Evolutionary conservation across 2,329 filamentous ascomycete genomes (phyloP).

Genomic region (Alternaria novae-zelandiae): DNA sequence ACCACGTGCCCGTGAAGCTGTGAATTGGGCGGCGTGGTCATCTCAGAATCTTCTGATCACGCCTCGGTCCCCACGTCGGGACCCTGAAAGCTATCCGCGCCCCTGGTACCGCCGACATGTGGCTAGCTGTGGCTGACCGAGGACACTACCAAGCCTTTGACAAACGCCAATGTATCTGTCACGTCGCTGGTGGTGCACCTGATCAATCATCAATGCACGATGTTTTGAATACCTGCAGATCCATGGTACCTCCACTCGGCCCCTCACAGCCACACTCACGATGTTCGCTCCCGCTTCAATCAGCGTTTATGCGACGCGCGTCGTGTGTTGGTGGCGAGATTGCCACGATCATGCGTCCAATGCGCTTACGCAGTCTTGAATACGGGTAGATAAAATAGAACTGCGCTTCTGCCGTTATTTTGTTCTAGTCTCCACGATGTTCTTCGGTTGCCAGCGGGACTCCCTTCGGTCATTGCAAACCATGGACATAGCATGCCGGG

Average conservation of each 20-base stretch:
- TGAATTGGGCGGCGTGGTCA: slow-evolving; percentile 34
- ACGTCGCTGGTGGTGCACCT: background rate
- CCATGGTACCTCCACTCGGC: background rate
- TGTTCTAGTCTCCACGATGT: background rate
- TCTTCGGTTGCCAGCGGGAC: background rate
- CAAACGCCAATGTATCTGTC: slow-evolving; percentile 5
- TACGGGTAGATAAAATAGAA: background rate
- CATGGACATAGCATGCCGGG: background rate
- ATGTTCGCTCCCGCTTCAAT: slow-evolving; percentile 1
- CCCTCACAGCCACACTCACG: slow-evolving; percentile 15
- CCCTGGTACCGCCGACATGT: slow-evolving; percentile 11
- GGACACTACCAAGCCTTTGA: slow-evolving; percentile 3
- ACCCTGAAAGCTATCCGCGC: slow-evolving; percentile 5
- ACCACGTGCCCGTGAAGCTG: slow-evolving; percentile 40
- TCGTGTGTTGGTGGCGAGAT: slow-evolving; percentile 33
- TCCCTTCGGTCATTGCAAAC: background rate
- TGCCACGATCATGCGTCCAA: slow-evolving; percentile 9
- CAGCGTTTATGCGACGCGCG: slow-evolving; percentile 28
- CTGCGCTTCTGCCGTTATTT: background rate
- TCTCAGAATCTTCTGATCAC: slow-evolving; percentile 34
- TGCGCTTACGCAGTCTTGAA: slow-evolving; percentile 1
- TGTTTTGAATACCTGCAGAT: slow-evolving; percentile 6
- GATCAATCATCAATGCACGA: background rate
- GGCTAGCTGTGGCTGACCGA: slow-evolving; percentile 30
- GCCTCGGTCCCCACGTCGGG: slow-evolving; percentile 21